Evolutionary conservation across 805 yeast genomes (phyloP).

Genomic region (Nakazawaea ishiwadae): DNA sequence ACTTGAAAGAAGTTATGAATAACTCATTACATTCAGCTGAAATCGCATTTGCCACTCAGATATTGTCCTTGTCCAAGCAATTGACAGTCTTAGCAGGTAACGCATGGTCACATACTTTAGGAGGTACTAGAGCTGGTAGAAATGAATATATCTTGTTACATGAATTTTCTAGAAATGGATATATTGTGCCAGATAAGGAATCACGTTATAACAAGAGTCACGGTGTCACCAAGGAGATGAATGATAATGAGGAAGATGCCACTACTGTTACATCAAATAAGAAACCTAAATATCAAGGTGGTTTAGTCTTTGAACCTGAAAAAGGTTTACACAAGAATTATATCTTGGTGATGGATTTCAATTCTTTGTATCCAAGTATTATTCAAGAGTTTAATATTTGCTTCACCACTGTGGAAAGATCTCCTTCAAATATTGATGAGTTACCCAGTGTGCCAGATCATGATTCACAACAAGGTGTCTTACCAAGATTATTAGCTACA

Average conservation of each 20-base stretch:
- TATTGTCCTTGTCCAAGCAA: constrained; percentile 84
- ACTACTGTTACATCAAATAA: constrained; percentile 47
- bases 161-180: constrained; percentile 78
- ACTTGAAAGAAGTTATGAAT: constrained; percentile 60
- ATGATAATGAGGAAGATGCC: constrained; percentile 34
- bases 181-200: constrained; percentile 84
- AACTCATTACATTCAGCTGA: constrained; percentile 71
- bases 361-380: constrained; percentile 93
- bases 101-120: constrained; percentile 92
- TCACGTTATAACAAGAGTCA: constrained; percentile 8
- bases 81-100: constrained; percentile 93
- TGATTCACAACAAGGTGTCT: constrained; percentile 65
- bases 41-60: constrained; percentile 77
- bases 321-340: constrained; percentile 89
- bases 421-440: constrained; percentile 45
- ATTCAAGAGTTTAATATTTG: constrained; percentile 97
- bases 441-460: constrained; percentile 66
- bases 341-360: constrained; percentile 95
- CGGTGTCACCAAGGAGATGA: constrained; percentile 26
- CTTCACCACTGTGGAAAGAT: constrained; percentile 88
- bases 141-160: constrained; percentile 90
- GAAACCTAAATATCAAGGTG: constrained; percentile 83
- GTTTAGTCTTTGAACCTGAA: constrained; percentile 94
- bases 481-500: constrained; percentile 78
- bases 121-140: constrained; percentile 95